Conservation (phyloP, 805 yeast genomes). For the Kodamaea laetipori region DNA sequence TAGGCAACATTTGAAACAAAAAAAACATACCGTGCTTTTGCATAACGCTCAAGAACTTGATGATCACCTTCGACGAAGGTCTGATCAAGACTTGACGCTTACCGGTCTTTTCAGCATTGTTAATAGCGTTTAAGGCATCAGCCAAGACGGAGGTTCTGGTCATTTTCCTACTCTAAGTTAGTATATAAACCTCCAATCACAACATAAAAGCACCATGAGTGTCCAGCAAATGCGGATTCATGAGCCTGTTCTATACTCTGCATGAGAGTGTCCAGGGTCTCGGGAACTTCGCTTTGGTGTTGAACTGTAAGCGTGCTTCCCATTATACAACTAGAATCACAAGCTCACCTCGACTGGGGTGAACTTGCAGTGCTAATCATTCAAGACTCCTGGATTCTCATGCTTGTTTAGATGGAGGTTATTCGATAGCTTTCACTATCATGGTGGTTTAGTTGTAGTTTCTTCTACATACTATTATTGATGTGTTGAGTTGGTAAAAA, state of each 20-base stretch:
- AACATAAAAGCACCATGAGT: slow-evolving; percentile 38
- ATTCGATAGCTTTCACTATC: neutral
- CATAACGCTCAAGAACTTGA: slow-evolving; percentile 95
- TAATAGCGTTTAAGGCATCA: slow-evolving; percentile 96
- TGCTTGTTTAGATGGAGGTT: slow-evolving; percentile 12
- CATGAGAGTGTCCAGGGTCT: slow-evolving; percentile 31
- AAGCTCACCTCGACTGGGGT: slow-evolving; percentile 2
- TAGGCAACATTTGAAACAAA: slow-evolving; percentile 8
- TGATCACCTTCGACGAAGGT: slow-evolving; percentile 97
- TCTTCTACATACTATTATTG: slow-evolving; percentile 8
- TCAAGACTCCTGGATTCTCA: slow-evolving; percentile 24
- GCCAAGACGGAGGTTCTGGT: slow-evolving; percentile 98
- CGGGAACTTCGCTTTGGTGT: slow-evolving; percentile 17
- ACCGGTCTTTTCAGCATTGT: slow-evolving; percentile 99
- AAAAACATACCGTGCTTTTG: slow-evolving; percentile 78
- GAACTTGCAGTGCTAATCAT: slow-evolving; percentile 7
- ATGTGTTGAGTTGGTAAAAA: neutral
- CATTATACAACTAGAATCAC: slow-evolving; percentile 2
- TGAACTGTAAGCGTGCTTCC: slow-evolving; percentile 9
- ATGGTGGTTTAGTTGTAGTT: slow-evolving; percentile 9
- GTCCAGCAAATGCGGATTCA: slow-evolving; percentile 37
- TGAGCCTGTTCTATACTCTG: slow-evolving; percentile 23
- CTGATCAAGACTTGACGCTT: slow-evolving; percentile 98
- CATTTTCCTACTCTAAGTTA: slow-evolving; percentile 51
- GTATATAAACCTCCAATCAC: slow-evolving; percentile 12